These are phyloP conservation scores for Serendipita vermifera DNA, from an alignment of 768 basidiomycete genomes.

Conservation along the genomic window DNA sequence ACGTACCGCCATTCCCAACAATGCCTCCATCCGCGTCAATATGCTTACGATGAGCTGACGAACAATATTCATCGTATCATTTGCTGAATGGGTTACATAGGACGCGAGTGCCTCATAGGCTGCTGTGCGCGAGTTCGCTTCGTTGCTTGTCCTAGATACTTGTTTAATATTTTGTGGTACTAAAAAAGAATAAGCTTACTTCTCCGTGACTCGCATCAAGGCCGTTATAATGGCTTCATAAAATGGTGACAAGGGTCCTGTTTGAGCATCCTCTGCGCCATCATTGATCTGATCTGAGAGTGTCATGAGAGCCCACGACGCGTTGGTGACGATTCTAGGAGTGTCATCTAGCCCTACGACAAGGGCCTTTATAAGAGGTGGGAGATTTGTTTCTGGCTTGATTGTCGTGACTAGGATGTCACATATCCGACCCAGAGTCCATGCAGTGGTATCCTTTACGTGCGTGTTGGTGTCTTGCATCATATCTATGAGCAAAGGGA, in stretches of 20 bases:
- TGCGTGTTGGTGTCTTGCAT: constrained; percentile 75
- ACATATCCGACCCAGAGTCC: constrained; percentile 93
- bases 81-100: constrained; percentile 66
- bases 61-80: constrained; percentile 67
- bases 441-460: constrained; percentile 94
- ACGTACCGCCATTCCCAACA: constrained; percentile 67
- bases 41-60: constrained; percentile 71
- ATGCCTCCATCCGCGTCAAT: constrained; percentile 80
- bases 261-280: constrained; percentile 37
- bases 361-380: constrained; percentile 68
- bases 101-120: constrained; percentile 93
- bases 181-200: constrained; percentile 29
- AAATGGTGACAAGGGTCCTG: constrained; percentile 70
- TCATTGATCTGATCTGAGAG: constrained; percentile 78
- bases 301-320: constrained; percentile 95
- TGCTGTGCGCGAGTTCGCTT: constrained; percentile 84
- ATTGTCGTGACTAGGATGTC: constrained; percentile 77
- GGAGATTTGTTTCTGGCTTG: constrained; percentile 79
- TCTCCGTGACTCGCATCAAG: constrained; percentile 76
- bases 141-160: constrained; percentile 53
- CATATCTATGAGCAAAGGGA: constrained; percentile 90
- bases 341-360: constrained; percentile 68
- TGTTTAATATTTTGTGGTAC: background rate
- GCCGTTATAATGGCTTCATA: constrained; percentile 79
- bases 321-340: constrained; percentile 80